Conservation (phyloP, 1,284 basidiomycete species). For the Cutaneotrichosporon arboriforme region DNA sequence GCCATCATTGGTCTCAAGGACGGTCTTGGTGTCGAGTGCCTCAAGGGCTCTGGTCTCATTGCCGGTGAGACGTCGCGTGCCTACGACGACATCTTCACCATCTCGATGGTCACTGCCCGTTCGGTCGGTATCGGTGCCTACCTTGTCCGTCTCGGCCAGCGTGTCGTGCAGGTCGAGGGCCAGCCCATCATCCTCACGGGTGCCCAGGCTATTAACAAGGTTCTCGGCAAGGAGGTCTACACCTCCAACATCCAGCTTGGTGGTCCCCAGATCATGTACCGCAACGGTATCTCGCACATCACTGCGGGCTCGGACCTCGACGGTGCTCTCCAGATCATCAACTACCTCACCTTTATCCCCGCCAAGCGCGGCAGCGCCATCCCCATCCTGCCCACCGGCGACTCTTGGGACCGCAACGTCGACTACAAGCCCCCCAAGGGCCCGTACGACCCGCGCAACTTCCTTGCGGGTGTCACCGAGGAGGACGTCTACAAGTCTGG, state of each 20-base stretch:
- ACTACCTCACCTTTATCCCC: conserved; percentile 93
- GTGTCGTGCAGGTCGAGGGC: conserved; percentile 97
- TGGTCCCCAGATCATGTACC: conserved; percentile 99
- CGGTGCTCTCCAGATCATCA: conserved; percentile 84
- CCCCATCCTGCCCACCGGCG: conserved; percentile 64
- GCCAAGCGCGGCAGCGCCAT: conserved; percentile 65
- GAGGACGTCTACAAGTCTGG: conserved; percentile 75
- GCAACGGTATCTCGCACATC: conserved; percentile 97
- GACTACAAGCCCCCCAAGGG: conserved; percentile 87
- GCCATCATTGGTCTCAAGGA: conserved; percentile 95
- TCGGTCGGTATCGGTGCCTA: conserved; percentile 99
- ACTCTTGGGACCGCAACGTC: conserved; percentile 90
- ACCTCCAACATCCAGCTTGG: conserved; percentile 98
- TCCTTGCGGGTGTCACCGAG: conserved; percentile 88
- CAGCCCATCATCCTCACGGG: conserved; percentile 99
- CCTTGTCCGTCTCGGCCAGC: conserved; percentile 94
- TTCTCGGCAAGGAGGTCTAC: conserved; percentile 97
- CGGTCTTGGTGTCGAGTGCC: conserved; percentile 95
- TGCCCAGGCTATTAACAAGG: conserved; percentile 95
- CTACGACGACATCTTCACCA: conserved; percentile 98
- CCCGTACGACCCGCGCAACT: conserved; percentile 95
- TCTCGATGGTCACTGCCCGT: conserved; percentile 95
- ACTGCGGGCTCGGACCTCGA: conserved; percentile 91
- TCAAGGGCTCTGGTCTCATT: conserved; percentile 94
- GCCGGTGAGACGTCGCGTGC: conserved; percentile 97